Conservation (phyloP, 345 rosid species). For the Microthlaspi erraticum region DNA sequence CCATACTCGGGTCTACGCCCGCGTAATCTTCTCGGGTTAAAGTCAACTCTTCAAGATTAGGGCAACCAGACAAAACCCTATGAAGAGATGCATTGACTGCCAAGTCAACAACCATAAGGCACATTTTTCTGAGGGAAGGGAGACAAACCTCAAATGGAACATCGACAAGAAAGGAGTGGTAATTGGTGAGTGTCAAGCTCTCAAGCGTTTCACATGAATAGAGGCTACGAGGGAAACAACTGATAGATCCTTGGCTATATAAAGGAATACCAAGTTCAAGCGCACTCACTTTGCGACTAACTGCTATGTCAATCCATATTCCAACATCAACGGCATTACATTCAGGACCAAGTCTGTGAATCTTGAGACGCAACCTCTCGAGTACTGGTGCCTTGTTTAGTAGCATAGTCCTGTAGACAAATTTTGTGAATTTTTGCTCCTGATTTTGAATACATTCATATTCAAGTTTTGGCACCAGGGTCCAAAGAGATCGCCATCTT, state of each 20-base stretch:
- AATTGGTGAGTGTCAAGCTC: neutral
- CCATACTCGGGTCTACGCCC: neutral
- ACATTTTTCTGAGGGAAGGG: slow-evolving; percentile 23
- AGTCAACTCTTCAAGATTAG: slow-evolving; percentile 10
- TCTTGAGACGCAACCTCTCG: neutral
- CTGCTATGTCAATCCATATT: slow-evolving; percentile 24
- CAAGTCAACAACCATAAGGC: neutral
- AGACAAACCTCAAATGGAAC: slow-evolving; percentile 8
- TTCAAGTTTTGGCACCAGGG: neutral
- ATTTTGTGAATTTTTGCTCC: neutral
- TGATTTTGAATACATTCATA: neutral
- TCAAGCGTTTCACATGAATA: slow-evolving; percentile 16
- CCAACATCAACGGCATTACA: slow-evolving; percentile 3
- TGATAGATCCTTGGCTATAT: neutral
- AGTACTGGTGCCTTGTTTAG: slow-evolving; percentile 23
- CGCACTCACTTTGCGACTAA: slow-evolving; percentile 20
- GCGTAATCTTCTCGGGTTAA: neutral
- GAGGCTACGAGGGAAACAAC: slow-evolving; percentile 14
- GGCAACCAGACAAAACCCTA: slow-evolving; percentile 12
- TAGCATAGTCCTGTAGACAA: slow-evolving; percentile 33
- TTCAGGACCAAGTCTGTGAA: neutral
- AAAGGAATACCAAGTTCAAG: neutral
- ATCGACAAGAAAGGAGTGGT: neutral
- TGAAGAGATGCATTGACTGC: neutral
- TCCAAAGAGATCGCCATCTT: slow-evolving; percentile 38